Base-by-base conservation (phyloP, 805 yeast genomes). In the Yamadazyma akitaensis region DNA sequence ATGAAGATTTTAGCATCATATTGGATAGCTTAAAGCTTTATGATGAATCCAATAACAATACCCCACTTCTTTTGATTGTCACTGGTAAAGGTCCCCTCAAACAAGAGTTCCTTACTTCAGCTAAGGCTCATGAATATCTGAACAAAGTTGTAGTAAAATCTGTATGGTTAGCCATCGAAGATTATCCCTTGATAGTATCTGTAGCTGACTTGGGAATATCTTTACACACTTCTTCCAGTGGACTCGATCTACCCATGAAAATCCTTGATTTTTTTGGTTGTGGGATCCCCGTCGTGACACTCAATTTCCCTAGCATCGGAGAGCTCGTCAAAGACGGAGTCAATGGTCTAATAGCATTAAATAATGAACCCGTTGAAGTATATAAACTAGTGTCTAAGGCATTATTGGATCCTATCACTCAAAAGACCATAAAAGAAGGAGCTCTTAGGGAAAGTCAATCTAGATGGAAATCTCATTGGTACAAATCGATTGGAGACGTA, bases 211-310 rank as follows among this genome's bases (percentile, higher is more conserved):
- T 91, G 31, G 98, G 97, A 1, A 76, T 94, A 1, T 92, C 98
- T 0, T 69, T 94, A 51, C 99, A 94, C 64, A 79, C 84, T 3
- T 91, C 98, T 0, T 85, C 96, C 38, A 86, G 96, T 39, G 99
- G 99, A 0, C 74, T 87, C 47, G 99, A 94, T 59, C 73, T 94
- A 48, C 99, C 99, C 0, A 94, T 94, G 99, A 94, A 94, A 64
- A 87, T 94, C 31, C 84, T 92, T 5, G 99, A 94, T 59, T 82
- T 92, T 78, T 91, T 92, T 71, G 99, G 99, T 0, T 87, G 94
- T 53, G 98, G 98, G 0, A 70, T 94, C 11, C 99, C 99, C 1
- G 97, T 90, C 0, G 71, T 91, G 2, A 80, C 96, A 0, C 70
- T 91, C 48, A 70, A 75, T 32, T 94, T 88, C 61, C 81, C 85